These are phyloP conservation scores for Colletotrichum somersetense DNA, from an alignment of 2,329 filamentous ascomycete genomes.

Conservation along the genomic window DNA sequence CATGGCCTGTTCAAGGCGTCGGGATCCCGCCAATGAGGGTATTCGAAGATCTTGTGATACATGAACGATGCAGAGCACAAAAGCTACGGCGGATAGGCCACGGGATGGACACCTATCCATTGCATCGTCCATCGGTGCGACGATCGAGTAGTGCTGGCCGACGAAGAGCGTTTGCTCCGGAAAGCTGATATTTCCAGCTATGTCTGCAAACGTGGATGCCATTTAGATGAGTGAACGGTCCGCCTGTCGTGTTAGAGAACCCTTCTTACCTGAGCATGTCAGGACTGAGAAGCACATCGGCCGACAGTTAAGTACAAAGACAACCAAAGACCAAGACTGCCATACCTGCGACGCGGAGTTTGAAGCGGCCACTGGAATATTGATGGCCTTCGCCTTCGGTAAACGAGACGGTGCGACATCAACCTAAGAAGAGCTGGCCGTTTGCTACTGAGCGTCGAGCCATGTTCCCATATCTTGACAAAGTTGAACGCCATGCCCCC, in stretches of 20 bases:
- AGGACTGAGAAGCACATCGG: neutral
- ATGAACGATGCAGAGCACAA: slow-evolving; percentile 1
- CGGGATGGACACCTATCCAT: neutral
- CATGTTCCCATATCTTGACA: neutral
- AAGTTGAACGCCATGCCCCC: neutral
- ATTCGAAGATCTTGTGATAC: neutral
- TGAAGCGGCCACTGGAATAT: neutral
- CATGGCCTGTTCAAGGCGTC: neutral
- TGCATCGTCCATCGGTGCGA: neutral
- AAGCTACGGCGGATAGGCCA: neutral
- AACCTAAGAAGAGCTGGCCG: neutral
- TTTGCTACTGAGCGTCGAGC: neutral
- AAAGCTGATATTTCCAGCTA: neutral
- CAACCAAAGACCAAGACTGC: neutral
- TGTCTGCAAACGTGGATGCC: neutral
- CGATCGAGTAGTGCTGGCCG: neutral
- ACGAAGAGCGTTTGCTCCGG: neutral
- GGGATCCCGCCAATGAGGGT: neutral
- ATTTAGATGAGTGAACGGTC: too few species aligned
- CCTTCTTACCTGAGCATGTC: neutral
- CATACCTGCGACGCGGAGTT: neutral
- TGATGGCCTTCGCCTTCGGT: neutral
- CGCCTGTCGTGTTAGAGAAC: too few species aligned
- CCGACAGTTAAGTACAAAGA: neutral
- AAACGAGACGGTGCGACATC: neutral